phyloP scores from a whole-genome alignment of 2,329 filamentous ascomycete species.

The Aspergillus sp. region DNA sequence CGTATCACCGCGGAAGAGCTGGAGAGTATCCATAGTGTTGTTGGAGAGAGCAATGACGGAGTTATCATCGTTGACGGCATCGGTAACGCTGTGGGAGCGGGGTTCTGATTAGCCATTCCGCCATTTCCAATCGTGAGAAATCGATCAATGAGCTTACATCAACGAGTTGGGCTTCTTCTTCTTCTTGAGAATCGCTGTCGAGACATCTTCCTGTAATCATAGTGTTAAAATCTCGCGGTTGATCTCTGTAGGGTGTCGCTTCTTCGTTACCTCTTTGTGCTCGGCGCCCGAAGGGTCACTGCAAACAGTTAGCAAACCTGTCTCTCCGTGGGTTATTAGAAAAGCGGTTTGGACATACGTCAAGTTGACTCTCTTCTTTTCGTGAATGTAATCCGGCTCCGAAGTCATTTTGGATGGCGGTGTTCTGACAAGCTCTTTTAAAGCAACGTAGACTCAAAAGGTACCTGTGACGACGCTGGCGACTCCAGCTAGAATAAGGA shows the following conservation, averaged over 20 bases:
- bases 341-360: constrained; percentile 50
- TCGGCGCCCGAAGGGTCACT: constrained; percentile 88
- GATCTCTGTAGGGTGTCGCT: constrained; percentile 6
- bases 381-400: constrained; percentile 55
- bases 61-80: constrained; percentile 99
- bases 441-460: constrained; percentile 18
- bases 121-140: not conserved
- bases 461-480: constrained; percentile 8
- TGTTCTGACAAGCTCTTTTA: constrained; percentile 20
- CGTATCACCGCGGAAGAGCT: constrained; percentile 97
- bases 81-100: constrained; percentile 66
- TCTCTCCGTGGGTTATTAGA: not conserved
- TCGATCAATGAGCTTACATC: constrained; percentile 58
- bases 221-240: constrained; percentile 16
- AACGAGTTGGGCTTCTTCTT: constrained; percentile 99
- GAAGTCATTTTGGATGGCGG: constrained; percentile 58
- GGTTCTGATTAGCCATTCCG: constrained; percentile 15
- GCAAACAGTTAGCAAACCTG: constrained; percentile 1
- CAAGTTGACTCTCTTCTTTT: constrained; percentile 78
- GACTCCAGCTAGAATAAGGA: constrained; percentile 8
- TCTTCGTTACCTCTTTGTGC: constrained; percentile 61
- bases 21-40: constrained; percentile 96
- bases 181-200: constrained; percentile 97
- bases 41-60: constrained; percentile 97
- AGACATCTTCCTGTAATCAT: constrained; percentile 64